phyloP scores from a whole-genome alignment of 192 early-diverging fungal genomes.

The Globomyces pollinis-pini region DNA sequence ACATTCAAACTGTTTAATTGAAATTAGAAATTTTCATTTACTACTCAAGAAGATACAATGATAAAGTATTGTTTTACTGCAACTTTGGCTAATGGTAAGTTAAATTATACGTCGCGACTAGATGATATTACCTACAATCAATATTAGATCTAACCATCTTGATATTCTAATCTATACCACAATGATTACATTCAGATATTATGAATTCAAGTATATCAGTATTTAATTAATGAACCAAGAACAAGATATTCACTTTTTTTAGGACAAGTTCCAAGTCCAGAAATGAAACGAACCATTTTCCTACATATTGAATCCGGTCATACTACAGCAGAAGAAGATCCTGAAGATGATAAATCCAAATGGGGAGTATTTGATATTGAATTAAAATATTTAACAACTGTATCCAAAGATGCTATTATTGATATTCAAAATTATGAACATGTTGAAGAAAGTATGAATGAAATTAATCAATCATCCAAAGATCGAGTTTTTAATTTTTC shows the following conservation, averaged over 20 bases:
- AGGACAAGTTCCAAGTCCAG: too few species aligned
- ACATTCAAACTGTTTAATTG: too few species aligned
- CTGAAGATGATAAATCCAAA: neutral
- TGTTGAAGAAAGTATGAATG: neutral
- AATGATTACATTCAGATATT: too few species aligned
- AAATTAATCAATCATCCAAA: conserved; percentile 71
- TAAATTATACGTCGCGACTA: too few species aligned
- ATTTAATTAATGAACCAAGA: too few species aligned
- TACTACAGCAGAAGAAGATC: too few species aligned
- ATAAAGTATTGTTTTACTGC: conserved; percentile 83
- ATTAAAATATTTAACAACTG: neutral
- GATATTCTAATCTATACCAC: too few species aligned
- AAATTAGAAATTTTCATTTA: conserved; percentile 65
- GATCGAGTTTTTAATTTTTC: conserved; percentile 79
- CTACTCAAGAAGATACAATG: conserved; percentile 77
- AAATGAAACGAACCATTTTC: too few species aligned
- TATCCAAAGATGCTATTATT: neutral
- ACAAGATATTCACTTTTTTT: too few species aligned
- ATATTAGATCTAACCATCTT: too few species aligned
- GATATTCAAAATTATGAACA: neutral
- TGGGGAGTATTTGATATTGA: neutral
- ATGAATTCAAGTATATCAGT: too few species aligned
- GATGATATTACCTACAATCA: too few species aligned
- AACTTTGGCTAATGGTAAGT: conserved; percentile 22
- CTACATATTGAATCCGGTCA: conserved; percentile 9